Conservation (phyloP, 345 rosid species). For the Salix arbutifolia region DNA sequence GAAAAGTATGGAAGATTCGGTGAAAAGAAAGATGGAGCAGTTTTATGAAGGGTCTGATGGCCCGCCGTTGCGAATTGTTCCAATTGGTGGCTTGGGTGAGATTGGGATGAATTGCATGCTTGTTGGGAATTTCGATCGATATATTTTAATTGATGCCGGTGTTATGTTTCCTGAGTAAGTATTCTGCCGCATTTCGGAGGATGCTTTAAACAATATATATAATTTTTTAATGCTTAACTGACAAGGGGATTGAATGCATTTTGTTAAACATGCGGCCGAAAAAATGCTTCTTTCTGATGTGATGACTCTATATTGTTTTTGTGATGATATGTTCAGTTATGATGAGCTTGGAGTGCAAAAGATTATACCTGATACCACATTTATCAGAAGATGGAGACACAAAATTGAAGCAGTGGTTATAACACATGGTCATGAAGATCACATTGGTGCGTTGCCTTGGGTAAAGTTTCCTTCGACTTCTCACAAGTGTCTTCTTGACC, state of each 20-base stretch:
- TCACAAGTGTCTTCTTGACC: constrained; percentile 1
- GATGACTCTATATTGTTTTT: constrained; percentile 14
- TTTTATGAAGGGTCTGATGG: constrained; percentile 90
- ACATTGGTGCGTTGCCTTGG: constrained; percentile 99
- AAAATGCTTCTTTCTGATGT: neutral
- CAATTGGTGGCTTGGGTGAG: constrained; percentile 97
- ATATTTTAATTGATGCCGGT: constrained; percentile 89
- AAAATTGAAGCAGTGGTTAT: constrained; percentile 96
- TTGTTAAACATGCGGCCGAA: neutral
- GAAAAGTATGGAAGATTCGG: constrained; percentile 95
- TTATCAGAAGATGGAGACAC: constrained; percentile 90
- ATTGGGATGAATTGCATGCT: constrained; percentile 99
- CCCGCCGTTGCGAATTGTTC: constrained; percentile 92
- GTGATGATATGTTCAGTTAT: constrained; percentile 42
- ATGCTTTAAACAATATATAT: neutral
- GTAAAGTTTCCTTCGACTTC: constrained; percentile 64
- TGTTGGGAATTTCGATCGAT: constrained; percentile 90
- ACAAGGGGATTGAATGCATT: neutral
- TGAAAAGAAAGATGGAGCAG: constrained; percentile 90
- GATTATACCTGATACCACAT: constrained; percentile 90
- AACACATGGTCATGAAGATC: constrained; percentile 99
- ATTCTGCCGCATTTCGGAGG: neutral
- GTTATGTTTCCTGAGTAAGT: constrained; percentile 99
- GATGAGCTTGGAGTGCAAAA: constrained; percentile 97
- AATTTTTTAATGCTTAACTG: neutral